phyloP scores from a whole-genome alignment of 306 rosid species.

The Ochetophila trinervis region DNA sequence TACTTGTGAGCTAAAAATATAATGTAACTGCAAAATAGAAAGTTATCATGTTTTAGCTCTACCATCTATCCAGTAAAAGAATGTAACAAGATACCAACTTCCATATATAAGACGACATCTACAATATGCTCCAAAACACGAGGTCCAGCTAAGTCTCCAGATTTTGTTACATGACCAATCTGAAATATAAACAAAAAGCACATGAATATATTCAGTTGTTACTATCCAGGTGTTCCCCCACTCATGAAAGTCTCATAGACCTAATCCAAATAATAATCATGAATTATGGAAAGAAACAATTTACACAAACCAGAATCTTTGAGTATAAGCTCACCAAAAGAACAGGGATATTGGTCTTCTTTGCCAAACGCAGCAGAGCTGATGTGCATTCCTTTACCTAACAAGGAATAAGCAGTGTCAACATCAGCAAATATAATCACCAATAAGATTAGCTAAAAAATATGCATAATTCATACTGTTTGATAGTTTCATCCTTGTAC shows the following conservation, averaged over 20 bases:
- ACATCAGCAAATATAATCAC: slow-evolving; percentile 4
- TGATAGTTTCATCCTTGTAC: slow-evolving; percentile 11
- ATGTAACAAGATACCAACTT: slow-evolving; percentile 67
- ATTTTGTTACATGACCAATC: slow-evolving; percentile 90
- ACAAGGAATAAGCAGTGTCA: slow-evolving; percentile 29
- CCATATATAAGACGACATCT: slow-evolving; percentile 87
- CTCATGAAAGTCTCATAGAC: no score
- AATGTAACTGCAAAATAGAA: neutral
- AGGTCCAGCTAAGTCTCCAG: slow-evolving; percentile 97
- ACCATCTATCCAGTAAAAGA: slow-evolving; percentile 22
- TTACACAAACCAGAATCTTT: neutral
- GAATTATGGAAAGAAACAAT: no score
- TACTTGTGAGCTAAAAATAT: neutral
- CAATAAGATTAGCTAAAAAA: slow-evolving; percentile 11
- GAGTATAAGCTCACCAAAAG: slow-evolving; percentile 56
- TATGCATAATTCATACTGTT: slow-evolving; percentile 14
- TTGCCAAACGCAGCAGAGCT: slow-evolving; percentile 80
- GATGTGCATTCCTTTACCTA: slow-evolving; percentile 94
- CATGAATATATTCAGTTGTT: neutral
- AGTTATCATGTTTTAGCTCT: neutral
- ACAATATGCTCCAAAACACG: slow-evolving; percentile 92
- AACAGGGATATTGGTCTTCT: slow-evolving; percentile 71
- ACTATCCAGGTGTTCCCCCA: no score
- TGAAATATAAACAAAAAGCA: slow-evolving; percentile 26
- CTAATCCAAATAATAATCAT: no score